Percentiles rank a stretch among this genome's conserved stretches.
Conservation (phyloP, 2,329 filamentous ascomycete genomes). For the Coniochaeta sp. region DNA sequence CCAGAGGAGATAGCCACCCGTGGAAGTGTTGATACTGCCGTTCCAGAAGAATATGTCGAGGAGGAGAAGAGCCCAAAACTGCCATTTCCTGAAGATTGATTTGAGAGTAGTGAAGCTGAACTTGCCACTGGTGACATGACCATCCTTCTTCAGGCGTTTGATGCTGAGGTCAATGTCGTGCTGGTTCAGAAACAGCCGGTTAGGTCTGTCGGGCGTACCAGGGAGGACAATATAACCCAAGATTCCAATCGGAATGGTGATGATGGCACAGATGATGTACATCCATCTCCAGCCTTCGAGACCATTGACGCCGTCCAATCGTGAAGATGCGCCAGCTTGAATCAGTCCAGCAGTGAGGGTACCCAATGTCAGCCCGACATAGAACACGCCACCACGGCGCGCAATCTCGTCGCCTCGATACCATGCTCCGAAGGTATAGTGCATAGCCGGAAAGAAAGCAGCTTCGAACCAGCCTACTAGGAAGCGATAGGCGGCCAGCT, state of each 20-base stretch:
- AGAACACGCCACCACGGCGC: conserved; percentile 43
- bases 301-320: conserved; percentile 34
- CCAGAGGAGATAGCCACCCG: conserved; percentile 49
- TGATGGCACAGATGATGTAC: conserved; percentile 45
- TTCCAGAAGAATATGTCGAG: conserved; percentile 53
- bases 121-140: conserved; percentile 30
- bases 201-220: conserved; percentile 42
- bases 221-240: conserved; percentile 43
- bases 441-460: conserved; percentile 31
- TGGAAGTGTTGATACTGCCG: conserved; percentile 33
- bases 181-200: conserved; percentile 35
- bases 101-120: conserved; percentile 22
- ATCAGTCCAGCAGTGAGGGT: conserved; percentile 45
- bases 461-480: conserved; percentile 46
- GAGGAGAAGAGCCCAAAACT: conserved; percentile 42
- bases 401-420: conserved; percentile 39
- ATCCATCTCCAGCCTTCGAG: conserved; percentile 48
- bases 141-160: conserved; percentile 33
- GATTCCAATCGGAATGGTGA: conserved; percentile 47
- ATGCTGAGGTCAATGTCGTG: conserved; percentile 38
- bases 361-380: conserved; percentile 41
- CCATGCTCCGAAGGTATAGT: conserved; percentile 34
- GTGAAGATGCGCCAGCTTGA: conserved; percentile 30
- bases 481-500: conserved; percentile 46
- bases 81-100: conserved; percentile 30